Evolutionary conservation across 2,329 filamentous ascomycete genomes (phyloP).

Genomic region (Pseudocercospora pini-densiflorae): DNA sequence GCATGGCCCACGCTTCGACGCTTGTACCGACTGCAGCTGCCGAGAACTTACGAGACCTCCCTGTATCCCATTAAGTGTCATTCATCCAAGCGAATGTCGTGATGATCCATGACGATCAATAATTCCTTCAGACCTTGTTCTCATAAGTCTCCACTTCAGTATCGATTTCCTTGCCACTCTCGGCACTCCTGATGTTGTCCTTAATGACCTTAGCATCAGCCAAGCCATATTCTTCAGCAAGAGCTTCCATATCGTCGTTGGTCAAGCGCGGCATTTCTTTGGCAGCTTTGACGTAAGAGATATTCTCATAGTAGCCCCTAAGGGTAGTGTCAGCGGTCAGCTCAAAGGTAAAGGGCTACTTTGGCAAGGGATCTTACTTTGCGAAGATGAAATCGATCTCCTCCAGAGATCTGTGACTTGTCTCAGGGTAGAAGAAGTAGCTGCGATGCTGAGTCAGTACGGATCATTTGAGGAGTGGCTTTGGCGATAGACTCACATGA

Average conservation of each 20-base stretch:
- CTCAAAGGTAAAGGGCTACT: no score
- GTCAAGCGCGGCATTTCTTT: conserved; percentile 39
- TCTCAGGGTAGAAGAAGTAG: conserved; percentile 60
- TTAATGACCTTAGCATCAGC: background rate
- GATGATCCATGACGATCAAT: background rate
- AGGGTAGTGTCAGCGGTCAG: background rate
- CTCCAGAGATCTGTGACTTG: conserved; percentile 57
- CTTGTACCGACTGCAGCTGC: background rate
- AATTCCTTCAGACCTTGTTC: background rate
- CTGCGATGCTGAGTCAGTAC: conserved; percentile 48
- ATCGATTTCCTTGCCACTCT: conserved; percentile 2
- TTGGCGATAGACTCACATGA: conserved; percentile 49
- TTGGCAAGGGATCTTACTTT: no score
- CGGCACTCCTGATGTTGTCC: background rate
- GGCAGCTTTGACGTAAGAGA: conserved; percentile 42
- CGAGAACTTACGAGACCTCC: background rate
- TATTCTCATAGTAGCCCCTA: conserved; percentile 34
- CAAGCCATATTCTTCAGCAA: conserved; percentile 13
- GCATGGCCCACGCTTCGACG: background rate
- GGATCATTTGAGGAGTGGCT: no score
- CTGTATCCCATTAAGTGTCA: background rate
- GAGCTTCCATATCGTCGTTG: conserved; percentile 8
- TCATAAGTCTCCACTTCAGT: background rate
- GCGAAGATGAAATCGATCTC: conserved; percentile 56
- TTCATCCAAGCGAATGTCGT: background rate